phyloP scores from a whole-genome alignment of 108 stramenopile genomes.

The Nitzschia palea region DNA sequence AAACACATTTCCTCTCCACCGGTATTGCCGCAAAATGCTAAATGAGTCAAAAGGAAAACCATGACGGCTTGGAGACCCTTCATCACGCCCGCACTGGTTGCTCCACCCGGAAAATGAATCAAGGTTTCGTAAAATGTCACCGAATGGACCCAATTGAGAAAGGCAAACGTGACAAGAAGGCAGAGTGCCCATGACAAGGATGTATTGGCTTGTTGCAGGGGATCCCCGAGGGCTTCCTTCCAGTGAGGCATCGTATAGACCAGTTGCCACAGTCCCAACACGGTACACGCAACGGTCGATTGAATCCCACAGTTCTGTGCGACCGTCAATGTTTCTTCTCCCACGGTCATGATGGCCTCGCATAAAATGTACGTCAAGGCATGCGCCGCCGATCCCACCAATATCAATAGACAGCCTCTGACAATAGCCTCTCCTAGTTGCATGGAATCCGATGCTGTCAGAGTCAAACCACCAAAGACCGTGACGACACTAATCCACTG shows the following conservation, averaged over 20 bases:
- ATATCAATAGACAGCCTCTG: constrained; percentile 49
- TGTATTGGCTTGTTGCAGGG: constrained; percentile 60
- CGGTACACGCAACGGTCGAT: constrained; percentile 43
- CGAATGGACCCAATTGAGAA: constrained; percentile 67
- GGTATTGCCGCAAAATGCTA: constrained; percentile 61
- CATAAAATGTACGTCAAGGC: constrained; percentile 66
- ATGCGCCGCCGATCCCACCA: constrained; percentile 63
- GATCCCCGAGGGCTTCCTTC: constrained; percentile 39
- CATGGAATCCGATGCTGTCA: constrained; percentile 49
- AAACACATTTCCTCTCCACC: constrained; percentile 81
- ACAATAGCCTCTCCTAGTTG: constrained; percentile 45
- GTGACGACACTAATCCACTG: constrained; percentile 63
- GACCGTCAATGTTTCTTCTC: constrained; percentile 41
- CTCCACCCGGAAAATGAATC: constrained; percentile 70
- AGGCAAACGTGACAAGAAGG: constrained; percentile 33
- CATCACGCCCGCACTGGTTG: constrained; percentile 76
- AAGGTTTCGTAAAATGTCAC: constrained; percentile 66
- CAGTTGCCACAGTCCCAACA: constrained; percentile 65
- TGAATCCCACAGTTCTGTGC: constrained; percentile 76
- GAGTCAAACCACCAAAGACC: constrained; percentile 64
- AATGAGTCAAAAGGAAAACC: constrained; percentile 62
- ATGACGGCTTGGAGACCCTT: constrained; percentile 85
- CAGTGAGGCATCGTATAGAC: constrained; percentile 64
- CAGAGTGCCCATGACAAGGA: constrained; percentile 26
- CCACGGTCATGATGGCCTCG: constrained; percentile 59